A percentile compares a stretch with the other conserved stretches of the same genome.
Conservation (phyloP, 73 alveolate species). For the Breviolum minutum region DNA sequence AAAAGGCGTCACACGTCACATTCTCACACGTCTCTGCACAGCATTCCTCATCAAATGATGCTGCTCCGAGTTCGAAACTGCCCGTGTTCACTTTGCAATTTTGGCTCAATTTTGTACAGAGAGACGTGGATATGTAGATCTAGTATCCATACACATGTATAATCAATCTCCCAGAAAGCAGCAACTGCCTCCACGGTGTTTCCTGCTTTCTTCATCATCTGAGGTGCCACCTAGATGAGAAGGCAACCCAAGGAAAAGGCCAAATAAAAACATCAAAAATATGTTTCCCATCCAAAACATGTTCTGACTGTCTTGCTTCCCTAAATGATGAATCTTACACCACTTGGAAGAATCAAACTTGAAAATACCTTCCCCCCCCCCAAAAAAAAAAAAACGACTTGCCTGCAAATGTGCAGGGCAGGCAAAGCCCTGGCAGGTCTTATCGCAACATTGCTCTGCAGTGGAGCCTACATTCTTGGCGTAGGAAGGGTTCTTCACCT, state of each 20-base stretch:
- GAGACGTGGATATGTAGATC: no score
- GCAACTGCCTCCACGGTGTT: conserved; percentile 35
- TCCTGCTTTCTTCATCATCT: conserved; percentile 36
- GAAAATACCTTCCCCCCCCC: no score
- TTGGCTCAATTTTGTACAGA: no score
- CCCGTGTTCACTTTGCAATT: neutral
- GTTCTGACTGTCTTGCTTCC: neutral
- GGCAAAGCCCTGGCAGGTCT: conserved; percentile 33
- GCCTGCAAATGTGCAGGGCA: conserved; percentile 48
- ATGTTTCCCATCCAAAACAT: neutral
- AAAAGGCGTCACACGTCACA: conserved; percentile 45
- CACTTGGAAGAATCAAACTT: neutral
- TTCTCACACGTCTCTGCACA: conserved; percentile 56
- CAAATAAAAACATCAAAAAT: neutral
- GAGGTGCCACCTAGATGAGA: conserved; percentile 42
- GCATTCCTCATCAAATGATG: conserved; percentile 10
- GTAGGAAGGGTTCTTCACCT: conserved; percentile 7
- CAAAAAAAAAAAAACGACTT: neutral
- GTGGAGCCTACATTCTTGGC: conserved; percentile 51
- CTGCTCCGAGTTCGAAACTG: neutral
- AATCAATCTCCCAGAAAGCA: neutral
- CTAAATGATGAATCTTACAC: neutral
- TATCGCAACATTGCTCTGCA: conserved; percentile 48
- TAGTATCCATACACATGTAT: no score
- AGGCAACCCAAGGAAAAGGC: neutral